A percentile compares a stretch with the other conserved stretches of the same genome.
Evolutionary conservation across 768 basidiomycete species (phyloP).

Genomic region (Omphalotus guepiniiformis): DNA sequence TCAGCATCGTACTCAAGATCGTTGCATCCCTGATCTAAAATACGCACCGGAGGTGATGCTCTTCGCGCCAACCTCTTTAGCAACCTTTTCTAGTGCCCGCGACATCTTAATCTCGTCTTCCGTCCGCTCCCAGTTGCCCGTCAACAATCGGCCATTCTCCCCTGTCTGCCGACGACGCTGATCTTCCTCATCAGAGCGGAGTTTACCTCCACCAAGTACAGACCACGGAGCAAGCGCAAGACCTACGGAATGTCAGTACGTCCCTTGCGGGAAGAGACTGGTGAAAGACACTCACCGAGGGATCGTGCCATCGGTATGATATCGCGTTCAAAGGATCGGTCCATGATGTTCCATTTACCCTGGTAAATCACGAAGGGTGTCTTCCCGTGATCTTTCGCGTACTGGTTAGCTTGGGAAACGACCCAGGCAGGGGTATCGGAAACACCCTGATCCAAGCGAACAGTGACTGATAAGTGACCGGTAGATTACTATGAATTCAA

Average conservation of each 20-base stretch:
- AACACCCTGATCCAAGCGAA: constrained; percentile 15
- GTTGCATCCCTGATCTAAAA: neutral
- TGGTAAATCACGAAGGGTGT: constrained; percentile 21
- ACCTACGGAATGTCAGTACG: constrained; percentile 26
- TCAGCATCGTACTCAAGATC: neutral
- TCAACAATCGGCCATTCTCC: constrained; percentile 34
- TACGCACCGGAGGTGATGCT: constrained; percentile 16
- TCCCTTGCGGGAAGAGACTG: constrained; percentile 23
- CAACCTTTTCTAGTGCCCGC: constrained; percentile 33
- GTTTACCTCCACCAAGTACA: constrained; percentile 30
- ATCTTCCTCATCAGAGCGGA: constrained; percentile 44
- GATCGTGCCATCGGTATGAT: constrained; percentile 31
- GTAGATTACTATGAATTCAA: constrained; percentile 5
- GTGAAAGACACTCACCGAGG: constrained; percentile 16
- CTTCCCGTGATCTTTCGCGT: constrained; percentile 27
- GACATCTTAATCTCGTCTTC: constrained; percentile 28
- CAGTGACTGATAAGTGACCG: neutral
- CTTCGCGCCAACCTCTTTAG: constrained; percentile 34
- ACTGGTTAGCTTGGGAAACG: constrained; percentile 7
- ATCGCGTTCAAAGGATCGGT: constrained; percentile 39
- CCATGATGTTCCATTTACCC: constrained; percentile 27
- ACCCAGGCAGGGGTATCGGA: constrained; percentile 15
- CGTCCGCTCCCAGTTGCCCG: constrained; percentile 29
- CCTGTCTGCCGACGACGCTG: constrained; percentile 11
- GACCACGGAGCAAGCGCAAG: constrained; percentile 30